These are phyloP conservation scores for Debaryomyces singareniensis DNA, from an alignment of 1,139 yeast species.

Conservation along the genomic window DNA sequence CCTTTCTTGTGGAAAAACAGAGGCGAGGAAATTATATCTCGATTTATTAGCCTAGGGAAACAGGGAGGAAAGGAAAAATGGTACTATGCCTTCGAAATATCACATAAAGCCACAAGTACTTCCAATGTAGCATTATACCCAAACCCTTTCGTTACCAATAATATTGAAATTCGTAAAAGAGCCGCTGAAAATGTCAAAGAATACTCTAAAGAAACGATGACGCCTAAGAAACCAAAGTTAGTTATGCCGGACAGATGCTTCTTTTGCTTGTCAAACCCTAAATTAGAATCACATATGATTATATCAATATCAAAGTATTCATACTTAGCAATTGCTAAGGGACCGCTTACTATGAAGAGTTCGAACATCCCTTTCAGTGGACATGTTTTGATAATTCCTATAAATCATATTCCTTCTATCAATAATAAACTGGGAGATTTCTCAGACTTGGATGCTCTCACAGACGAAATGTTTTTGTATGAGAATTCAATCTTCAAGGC, in stretches of 20 bases:
- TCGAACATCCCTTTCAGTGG: conserved; percentile 55
- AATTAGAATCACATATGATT: conserved; percentile 74
- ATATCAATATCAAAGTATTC: conserved; percentile 62
- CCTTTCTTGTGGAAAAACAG: conserved; percentile 52
- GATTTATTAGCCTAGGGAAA: conserved; percentile 60
- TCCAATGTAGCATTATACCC: conserved; percentile 9
- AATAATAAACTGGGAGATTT: conserved; percentile 8
- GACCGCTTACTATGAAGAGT: conserved; percentile 62
- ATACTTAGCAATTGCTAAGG: conserved; percentile 79
- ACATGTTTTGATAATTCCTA: conserved; percentile 79
- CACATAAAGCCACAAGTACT: conserved; percentile 10
- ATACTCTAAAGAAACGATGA: conserved; percentile 6
- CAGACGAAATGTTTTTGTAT: conserved; percentile 27
- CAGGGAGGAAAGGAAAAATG: conserved; percentile 56
- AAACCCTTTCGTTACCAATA: conserved; percentile 31
- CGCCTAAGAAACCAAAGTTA: conserved; percentile 23
- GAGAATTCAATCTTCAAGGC: conserved; percentile 41
- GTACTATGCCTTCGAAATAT: conserved; percentile 65
- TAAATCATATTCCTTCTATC: conserved; percentile 59
- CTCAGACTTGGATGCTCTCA: conserved; percentile 12
- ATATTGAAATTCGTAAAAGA: conserved; percentile 5
- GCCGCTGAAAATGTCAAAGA: conserved; percentile 8
- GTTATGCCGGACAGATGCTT: conserved; percentile 62
- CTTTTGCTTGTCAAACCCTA: conserved; percentile 79
- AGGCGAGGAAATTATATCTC: conserved; percentile 21